Evolutionary conservation across 2,329 filamentous ascomycete genomes (phyloP).

Genomic region (Arthrobotrys conoides): DNA sequence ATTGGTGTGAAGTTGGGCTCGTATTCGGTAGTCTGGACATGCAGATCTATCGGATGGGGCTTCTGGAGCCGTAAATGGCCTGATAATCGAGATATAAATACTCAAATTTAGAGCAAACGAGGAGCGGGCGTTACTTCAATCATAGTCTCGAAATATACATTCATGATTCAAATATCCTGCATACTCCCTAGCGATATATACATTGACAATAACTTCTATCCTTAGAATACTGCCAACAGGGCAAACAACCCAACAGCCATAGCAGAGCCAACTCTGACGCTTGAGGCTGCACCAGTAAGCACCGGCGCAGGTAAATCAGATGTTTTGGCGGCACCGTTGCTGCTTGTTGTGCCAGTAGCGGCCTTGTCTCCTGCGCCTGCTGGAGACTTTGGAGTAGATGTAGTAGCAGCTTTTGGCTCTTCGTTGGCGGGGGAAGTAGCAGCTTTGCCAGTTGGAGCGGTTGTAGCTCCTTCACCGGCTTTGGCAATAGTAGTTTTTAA

Average conservation of each 20-base stretch:
- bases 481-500: background rate
- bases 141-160: background rate
- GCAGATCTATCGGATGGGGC: background rate
- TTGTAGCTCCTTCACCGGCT: background rate
- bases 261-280: background rate
- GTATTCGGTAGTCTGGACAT: background rate
- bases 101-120: background rate
- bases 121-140: background rate
- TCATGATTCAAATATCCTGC: background rate
- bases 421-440: background rate
- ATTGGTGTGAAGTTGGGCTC: background rate
- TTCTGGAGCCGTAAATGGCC: background rate
- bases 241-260: background rate
- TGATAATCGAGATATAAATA: background rate
- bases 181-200: background rate
- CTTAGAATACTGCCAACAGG: constrained; percentile 9
- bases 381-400: background rate
- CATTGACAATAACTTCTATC: background rate
- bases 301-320: background rate
- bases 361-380: background rate
- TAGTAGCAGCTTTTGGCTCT: constrained; percentile 1
- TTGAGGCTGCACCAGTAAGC: background rate
- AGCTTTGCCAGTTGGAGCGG: background rate
- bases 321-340: background rate
- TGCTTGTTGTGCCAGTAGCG: background rate